phyloP scores from a whole-genome alignment of 352 stramenopile genomes.

The Aphanomyces astaci region DNA sequence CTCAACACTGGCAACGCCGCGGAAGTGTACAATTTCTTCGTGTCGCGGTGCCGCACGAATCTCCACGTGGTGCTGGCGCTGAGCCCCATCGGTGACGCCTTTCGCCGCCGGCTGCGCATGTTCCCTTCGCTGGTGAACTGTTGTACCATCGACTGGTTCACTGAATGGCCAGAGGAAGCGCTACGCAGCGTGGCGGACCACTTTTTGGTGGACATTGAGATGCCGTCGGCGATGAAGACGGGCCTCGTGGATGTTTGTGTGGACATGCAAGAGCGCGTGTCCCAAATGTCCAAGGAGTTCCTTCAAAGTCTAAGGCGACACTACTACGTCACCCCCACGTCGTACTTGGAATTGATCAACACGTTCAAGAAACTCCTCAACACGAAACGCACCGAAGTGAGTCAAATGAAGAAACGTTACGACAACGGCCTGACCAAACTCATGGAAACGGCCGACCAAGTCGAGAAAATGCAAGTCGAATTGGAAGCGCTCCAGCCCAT shows the following conservation, averaged over 20 bases:
- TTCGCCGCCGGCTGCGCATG: conserved; percentile 90
- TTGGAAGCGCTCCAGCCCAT: conserved; percentile 89
- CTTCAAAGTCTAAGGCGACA: conserved; percentile 81
- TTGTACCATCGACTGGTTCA: conserved; percentile 96
- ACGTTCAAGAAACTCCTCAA: conserved; percentile 92
- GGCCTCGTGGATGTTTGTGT: conserved; percentile 93
- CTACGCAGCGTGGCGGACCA: conserved; percentile 88
- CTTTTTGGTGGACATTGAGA: conserved; percentile 85
- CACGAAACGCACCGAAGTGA: conserved; percentile 87
- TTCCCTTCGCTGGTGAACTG: conserved; percentile 96
- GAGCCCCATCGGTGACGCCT: conserved; percentile 90
- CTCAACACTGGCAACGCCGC: conserved; percentile 66
- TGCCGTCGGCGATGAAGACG: conserved; percentile 61
- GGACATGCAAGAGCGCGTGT: conserved; percentile 91
- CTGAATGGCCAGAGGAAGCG: conserved; percentile 92
- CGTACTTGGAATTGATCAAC: conserved; percentile 92
- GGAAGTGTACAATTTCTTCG: conserved; percentile 88
- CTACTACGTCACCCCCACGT: conserved; percentile 95
- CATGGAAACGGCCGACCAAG: conserved; percentile 88
- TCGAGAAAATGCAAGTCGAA: conserved; percentile 91
- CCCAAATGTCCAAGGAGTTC: conserved; percentile 71
- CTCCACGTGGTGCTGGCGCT: conserved; percentile 91
- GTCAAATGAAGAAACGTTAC: conserved; percentile 86
- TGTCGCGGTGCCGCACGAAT: conserved; percentile 85
- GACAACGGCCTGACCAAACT: conserved; percentile 91